Evolutionary conservation across 495 filamentous ascomycete species (phyloP).

Genomic region (Tuber melanosporum): DNA sequence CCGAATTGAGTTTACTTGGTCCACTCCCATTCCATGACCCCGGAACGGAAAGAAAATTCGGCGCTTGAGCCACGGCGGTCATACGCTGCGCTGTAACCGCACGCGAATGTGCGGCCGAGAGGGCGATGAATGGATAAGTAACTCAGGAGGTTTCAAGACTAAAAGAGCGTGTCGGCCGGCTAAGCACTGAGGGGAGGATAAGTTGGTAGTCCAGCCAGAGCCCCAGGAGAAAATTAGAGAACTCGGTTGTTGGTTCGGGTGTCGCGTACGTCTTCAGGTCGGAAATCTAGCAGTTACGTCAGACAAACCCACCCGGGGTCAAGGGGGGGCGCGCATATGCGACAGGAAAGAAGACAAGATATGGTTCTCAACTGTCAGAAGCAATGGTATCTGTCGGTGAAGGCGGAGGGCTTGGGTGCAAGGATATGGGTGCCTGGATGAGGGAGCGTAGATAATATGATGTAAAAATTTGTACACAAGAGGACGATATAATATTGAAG

Average conservation of each 20-base stretch:
- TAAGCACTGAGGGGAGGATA: background rate
- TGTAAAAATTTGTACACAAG: background rate
- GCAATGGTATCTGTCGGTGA: background rate
- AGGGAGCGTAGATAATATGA: background rate
- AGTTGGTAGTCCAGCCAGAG: background rate
- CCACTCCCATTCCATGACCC: constrained; percentile 54
- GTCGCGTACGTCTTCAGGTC: background rate
- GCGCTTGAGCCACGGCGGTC: constrained; percentile 95
- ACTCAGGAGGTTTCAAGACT: background rate
- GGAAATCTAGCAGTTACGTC: background rate
- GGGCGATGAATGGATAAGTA: background rate
- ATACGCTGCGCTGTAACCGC: constrained; percentile 49
- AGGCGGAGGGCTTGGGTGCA: background rate
- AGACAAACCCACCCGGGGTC: background rate
- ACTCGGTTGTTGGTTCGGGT: background rate
- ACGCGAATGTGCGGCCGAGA: constrained; percentile 10
- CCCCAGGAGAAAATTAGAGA: background rate
- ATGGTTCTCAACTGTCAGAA: background rate
- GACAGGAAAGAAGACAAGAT: constrained; percentile 41
- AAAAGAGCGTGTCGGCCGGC: background rate
- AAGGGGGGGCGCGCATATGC: background rate
- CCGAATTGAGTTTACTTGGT: constrained; percentile 55
- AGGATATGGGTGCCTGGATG: background rate
- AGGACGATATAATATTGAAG: background rate
- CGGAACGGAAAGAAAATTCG: constrained; percentile 72